Percentiles rank a stretch among this genome's conserved stretches.
phyloP scores from a whole-genome alignment of 2,329 filamentous ascomycete genomes.

The Cladosporium austrohemisphaericum region DNA sequence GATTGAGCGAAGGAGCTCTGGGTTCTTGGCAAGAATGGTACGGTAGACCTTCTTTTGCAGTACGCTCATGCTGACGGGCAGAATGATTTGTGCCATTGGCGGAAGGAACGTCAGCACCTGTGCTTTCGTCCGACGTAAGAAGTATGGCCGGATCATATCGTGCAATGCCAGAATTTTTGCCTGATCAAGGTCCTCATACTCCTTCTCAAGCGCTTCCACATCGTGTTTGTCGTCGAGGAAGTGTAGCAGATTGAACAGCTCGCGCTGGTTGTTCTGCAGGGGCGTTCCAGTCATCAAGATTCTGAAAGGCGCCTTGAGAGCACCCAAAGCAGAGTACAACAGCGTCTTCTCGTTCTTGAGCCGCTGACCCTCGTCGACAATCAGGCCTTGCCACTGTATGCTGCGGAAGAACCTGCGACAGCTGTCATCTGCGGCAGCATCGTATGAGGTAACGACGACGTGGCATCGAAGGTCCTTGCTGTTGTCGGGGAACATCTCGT shows the following conservation, averaged over 20 bases:
- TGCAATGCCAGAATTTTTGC: constrained; percentile 81
- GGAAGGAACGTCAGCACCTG: constrained; percentile 89
- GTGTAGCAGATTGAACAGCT: constrained; percentile 94
- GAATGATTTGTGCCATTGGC: constrained; percentile 88
- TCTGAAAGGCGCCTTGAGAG: constrained; percentile 75
- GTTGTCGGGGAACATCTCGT: constrained; percentile 75
- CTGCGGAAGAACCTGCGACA: constrained; percentile 62
- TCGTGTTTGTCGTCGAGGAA: constrained; percentile 75
- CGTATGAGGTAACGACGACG: constrained; percentile 91
- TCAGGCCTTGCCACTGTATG: constrained; percentile 79
- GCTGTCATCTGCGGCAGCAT: constrained; percentile 72
- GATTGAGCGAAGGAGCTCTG: constrained; percentile 81
- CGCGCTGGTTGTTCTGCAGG: constrained; percentile 89
- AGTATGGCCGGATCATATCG: constrained; percentile 70
- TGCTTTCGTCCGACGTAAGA: constrained; percentile 76
- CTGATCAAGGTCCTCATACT: constrained; percentile 74
- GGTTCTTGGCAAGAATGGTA: constrained; percentile 87
- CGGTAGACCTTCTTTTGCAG: constrained; percentile 93
- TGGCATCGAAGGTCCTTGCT: constrained; percentile 74
- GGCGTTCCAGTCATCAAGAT: constrained; percentile 85
- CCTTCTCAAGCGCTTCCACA: constrained; percentile 68
- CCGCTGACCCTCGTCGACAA: constrained; percentile 93
- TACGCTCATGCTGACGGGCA: constrained; percentile 92
- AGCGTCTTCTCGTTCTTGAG: constrained; percentile 88
- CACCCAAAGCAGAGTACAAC: constrained; percentile 70